These are phyloP conservation scores for Nadsonia fulvescens DNA, from an alignment of 805 yeast genomes.

Conservation along the genomic window DNA sequence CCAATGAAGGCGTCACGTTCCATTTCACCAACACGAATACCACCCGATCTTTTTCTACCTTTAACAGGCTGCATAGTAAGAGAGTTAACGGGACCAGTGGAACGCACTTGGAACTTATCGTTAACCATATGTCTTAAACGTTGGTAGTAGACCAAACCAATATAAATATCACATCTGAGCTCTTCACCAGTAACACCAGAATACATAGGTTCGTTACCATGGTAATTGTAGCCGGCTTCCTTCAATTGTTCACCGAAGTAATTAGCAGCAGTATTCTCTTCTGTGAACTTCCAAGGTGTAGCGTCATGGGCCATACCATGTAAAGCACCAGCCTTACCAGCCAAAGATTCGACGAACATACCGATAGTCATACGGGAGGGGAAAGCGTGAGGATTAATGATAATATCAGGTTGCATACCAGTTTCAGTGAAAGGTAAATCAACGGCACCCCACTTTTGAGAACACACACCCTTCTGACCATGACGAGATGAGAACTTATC, in stretches of 20 bases:
- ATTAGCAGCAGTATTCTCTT: conserved; percentile 90
- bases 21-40: conserved; percentile 99
- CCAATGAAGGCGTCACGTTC: conserved; percentile 98
- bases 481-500: conserved; percentile 96
- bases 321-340: conserved; percentile 97
- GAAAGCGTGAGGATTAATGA: conserved; percentile 97
- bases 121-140: conserved; percentile 98
- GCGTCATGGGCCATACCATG: conserved; percentile 96
- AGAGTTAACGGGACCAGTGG: conserved; percentile 94
- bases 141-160: conserved; percentile 95
- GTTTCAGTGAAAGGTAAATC: conserved; percentile 95
- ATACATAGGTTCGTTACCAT: conserved; percentile 98
- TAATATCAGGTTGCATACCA: conserved; percentile 94
- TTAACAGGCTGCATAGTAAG: conserved; percentile 98
- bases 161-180: conserved; percentile 83
- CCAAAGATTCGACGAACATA: conserved; percentile 94
- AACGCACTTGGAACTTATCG: conserved; percentile 97
- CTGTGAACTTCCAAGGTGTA: conserved; percentile 90
- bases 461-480: conserved; percentile 97
- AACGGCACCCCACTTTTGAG: conserved; percentile 91
- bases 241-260: conserved; percentile 86
- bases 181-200: conserved; percentile 98
- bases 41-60: conserved; percentile 97
- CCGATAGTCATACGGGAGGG: conserved; percentile 99
- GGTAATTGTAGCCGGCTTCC: conserved; percentile 85